Evolutionary conservation across 306 rosid genomes (phyloP).

Genomic region (Inga oerstediana): DNA sequence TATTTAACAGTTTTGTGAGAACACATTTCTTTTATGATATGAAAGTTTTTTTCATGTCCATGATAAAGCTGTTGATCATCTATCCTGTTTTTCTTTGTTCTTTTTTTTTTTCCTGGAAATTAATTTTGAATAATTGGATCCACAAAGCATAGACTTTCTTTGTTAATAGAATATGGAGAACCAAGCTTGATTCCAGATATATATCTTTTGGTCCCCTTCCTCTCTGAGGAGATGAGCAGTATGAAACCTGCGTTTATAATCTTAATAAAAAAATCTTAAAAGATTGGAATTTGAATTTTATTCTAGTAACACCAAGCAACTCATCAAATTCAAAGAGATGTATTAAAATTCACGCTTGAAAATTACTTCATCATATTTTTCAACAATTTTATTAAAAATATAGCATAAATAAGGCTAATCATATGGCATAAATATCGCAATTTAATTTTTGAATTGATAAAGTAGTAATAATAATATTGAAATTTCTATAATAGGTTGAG

Average conservation of each 20-base stretch:
- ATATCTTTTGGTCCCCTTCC: background rate
- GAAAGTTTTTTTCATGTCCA: slow-evolving; percentile 33
- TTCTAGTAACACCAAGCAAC: background rate
- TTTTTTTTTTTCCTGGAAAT: background rate
- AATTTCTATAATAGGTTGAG: background rate
- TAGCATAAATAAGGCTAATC: background rate
- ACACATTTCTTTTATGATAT: slow-evolving; percentile 6
- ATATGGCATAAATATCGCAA: background rate
- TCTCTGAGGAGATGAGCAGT: background rate
- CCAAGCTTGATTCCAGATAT: no score
- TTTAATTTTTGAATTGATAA: background rate
- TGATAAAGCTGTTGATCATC: slow-evolving; percentile 41
- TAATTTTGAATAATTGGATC: background rate
- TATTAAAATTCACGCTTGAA: background rate
- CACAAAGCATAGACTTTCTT: background rate
- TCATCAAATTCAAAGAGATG: background rate
- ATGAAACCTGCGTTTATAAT: background rate
- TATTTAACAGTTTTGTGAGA: background rate
- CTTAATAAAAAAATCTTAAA: background rate
- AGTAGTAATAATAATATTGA: background rate
- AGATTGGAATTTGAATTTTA: background rate
- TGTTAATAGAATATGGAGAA: no score
- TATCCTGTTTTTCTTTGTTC: slow-evolving; percentile 7
- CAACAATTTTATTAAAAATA: background rate
- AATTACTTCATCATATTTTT: background rate